Conservation (phyloP, 257 asterid genomes). For the Solanum sejunctum region DNA sequence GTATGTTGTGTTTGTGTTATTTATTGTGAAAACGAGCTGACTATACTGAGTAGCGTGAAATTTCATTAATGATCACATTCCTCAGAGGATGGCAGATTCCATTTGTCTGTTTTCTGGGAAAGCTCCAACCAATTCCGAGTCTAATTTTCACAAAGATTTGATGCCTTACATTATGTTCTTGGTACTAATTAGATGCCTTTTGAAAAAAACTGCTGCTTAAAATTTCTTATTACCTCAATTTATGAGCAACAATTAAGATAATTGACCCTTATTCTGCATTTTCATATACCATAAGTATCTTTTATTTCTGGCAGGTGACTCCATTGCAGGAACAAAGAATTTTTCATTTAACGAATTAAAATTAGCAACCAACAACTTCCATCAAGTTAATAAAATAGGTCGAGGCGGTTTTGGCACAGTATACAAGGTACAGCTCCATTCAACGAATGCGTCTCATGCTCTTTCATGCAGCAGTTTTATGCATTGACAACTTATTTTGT, state of each 20-base stretch:
- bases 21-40: neutral
- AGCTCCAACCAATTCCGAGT: neutral
- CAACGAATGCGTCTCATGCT: neutral
- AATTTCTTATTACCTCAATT: neutral
- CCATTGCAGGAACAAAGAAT: slow-evolving; percentile 30
- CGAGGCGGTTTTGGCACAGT: slow-evolving; percentile 93
- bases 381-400: slow-evolving; percentile 57
- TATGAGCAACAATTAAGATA: neutral
- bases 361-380: slow-evolving; percentile 60
- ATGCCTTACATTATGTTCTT: neutral
- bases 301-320: slow-evolving; percentile 27
- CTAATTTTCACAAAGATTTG: neutral
- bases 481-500: neutral
- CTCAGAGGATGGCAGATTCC: neutral
- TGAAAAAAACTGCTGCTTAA: neutral
- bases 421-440: slow-evolving; percentile 50
- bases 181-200: neutral
- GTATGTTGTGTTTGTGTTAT: neutral
- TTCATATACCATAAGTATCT: slow-evolving; percentile 2
- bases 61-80: neutral
- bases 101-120: neutral
- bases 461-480: neutral
- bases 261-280: neutral
- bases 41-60: neutral
- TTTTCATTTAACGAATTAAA: slow-evolving; percentile 53